Conservation (phyloP, 495 filamentous ascomycete species). For the Daldinia loculata region DNA sequence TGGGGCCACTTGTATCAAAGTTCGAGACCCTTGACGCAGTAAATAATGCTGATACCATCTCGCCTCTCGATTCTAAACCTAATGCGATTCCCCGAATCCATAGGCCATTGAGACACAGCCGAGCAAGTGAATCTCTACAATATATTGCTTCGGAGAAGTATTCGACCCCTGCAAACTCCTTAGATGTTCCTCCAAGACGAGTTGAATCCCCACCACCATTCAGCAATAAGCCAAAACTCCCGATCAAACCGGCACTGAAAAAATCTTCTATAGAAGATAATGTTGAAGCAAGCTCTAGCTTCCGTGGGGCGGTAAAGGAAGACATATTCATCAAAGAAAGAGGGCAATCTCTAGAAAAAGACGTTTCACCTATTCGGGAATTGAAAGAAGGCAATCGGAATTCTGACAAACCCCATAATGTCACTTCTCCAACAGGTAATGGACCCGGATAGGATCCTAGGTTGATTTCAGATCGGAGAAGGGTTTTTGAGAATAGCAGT, state of each 20-base stretch:
- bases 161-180: neutral
- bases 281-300: neutral
- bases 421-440: constrained; percentile 20
- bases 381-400: neutral
- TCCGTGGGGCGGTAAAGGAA: neutral
- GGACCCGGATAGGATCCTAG: constrained; percentile 41
- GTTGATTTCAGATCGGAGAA: constrained; percentile 46
- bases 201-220: constrained; percentile 10
- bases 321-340: constrained; percentile 9
- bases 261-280: neutral
- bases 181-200: constrained; percentile 17
- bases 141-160: neutral
- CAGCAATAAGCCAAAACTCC: constrained; percentile 3
- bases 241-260: constrained; percentile 1
- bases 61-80: constrained; percentile 15
- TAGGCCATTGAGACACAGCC: constrained; percentile 1
- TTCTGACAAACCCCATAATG: neutral
- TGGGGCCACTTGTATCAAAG: constrained; percentile 51
- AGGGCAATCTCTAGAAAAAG: constrained; percentile 3
- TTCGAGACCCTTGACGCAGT: constrained; percentile 53
- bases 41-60: constrained; percentile 34
- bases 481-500: constrained; percentile 45
- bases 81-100: constrained; percentile 25
- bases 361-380: constrained; percentile 16
- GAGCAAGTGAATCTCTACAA: constrained; percentile 3